Evolutionary conservation across 495 filamentous ascomycete species (phyloP), one percentile per base, ranked within the genome.

Genomic region (Monascus purpureus): DNA sequence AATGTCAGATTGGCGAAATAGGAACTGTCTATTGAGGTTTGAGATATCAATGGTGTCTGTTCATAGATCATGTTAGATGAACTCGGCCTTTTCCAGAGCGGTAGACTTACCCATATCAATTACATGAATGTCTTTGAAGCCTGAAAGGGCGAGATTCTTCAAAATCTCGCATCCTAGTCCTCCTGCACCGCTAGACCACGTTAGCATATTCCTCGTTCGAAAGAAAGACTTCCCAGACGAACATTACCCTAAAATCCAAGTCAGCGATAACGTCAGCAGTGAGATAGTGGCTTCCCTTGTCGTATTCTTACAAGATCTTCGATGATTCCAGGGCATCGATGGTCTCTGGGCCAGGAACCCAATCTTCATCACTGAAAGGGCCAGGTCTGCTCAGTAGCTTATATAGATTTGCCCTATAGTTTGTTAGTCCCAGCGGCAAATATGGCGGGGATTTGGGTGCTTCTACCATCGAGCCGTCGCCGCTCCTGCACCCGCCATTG

Each of bases 11-110:
- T 87, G 67, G 12, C 92, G 84, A 54, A 99, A 99, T 29, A 99
- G 72, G 50, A 99, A 99, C 50, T 99, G 92, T 14, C 92, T 77
- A 53, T 99, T 99, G 28, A 99, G 70, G 55, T 99, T 99, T 15
- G 85, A 93, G 33, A 99, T 85, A 49, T 99, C 92, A 52, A 99
- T 99, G 4, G 87, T 96, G 49, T 92, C 82, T 84, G 39, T 25
- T 7, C 9, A 9, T 22, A n/a, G 19, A 15, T 13, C 19, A 28
- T 11, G 33, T 57, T 39, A 51, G 46, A 44, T 36, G 9, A 32
- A 26, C 29, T 15, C 16, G 3, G 13, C 14, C 28, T 5, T 7
- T 3, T 7, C 19, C 18, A 12, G 16, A 36, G 25, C 22, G 26
- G 6, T 17, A 13, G 7, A 47, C 49, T 35, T 56, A 73, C 82